Base-by-base conservation (phyloP, 805 yeast genomes). In the Ogataea zsoltii region DNA sequence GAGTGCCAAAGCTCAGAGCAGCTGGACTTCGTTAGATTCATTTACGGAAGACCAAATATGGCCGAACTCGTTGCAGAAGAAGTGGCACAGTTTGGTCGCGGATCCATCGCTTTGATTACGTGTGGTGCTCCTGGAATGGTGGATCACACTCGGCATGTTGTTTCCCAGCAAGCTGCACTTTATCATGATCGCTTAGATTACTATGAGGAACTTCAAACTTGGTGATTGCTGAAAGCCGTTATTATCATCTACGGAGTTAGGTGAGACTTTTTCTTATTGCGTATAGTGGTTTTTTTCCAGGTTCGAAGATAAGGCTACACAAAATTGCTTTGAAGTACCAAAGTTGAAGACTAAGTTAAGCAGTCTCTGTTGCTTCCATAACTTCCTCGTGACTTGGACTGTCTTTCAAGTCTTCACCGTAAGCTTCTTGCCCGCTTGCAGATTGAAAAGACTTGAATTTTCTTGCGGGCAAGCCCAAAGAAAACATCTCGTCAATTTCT, bases 151-250 rank as follows among this genome's bases (percentile, higher is more conserved):
- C 72, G 91, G 57, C 57, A 66, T 32, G 60, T 73, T 3, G 74
- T 81, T 3, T 69, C 75, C 0, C 51, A 67, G 33, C 60, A 74
- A 44, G 58, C 80, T 41, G 63, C 69, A 28, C 50, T 63, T 23
- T 64, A 67, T 38, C 61, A 71, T 13, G 67, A 73, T 38, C 73
- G 86, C 35, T 76, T 85, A n/a, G 90, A 83, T 49, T 82, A 82
- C 56, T 82, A 71, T 58, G 95, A 88, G 60, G 91, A 85, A 57
- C 72, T 83, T 38, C 88, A 85, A 66, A 71, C 76, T 11, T 87
- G 95, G 94, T 81, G 25, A 21, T 21, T 21, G 25, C 9, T 5
- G 25, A 21, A 6, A 6, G 7, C 25, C 25, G 9, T 21, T 21
- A 6, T 9, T 9, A 9, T 6, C 5, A 21, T 6, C 25, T 6